Base-by-base conservation (phyloP, 495 filamentous ascomycete genomes). In the Aspergillus biplanus region DNA sequence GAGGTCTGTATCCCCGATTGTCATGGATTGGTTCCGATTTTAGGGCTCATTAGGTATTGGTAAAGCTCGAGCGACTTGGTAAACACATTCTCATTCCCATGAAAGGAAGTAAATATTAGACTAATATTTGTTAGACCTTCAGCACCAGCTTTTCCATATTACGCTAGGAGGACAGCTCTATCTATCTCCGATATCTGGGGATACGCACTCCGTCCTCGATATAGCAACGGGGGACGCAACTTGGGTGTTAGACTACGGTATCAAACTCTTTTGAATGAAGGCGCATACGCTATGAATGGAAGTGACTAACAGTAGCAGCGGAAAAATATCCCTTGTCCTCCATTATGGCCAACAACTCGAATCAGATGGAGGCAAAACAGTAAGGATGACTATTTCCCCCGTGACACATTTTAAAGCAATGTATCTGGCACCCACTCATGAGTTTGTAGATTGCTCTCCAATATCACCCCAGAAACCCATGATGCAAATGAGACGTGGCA, bases 101-200 rank as follows among this genome's bases (percentile, higher is more conserved):
- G 6, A 39, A 39, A 39, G 35, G 35, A n/a, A n/a, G n/a, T n/a
- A n/a, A n/a, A n/a, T 12, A 39, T 39, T 39, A 6, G 35, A 39
- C 35, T 39, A 39, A 39, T 6, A 31, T 11, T 21, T 6, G n/a
- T 5, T 5, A 60, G 58, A 48, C 27, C 33, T 60, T 13, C 58
- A 60, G 58, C 58, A 60, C 32, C 58, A 49, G 58, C 58, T 60
- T 11, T 60, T 60, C 46, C 58, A 60, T 31, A 27, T 60, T 6
- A 60, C 58, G 11, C 58, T 60, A 12, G 27, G 33, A 13, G 58
- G 58, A 4, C 31, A 52, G 18, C 31, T 60, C 0, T 50, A 49
- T 7, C 27, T 48, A 8, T 60, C 58, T 1, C 58, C 58, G 4
- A 15, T 60, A 4, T 13, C 46, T 1, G 32, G 13, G 6, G 16